Conservation (phyloP, 352 stramenopile species). For the Phytophthora capsici region DNA sequence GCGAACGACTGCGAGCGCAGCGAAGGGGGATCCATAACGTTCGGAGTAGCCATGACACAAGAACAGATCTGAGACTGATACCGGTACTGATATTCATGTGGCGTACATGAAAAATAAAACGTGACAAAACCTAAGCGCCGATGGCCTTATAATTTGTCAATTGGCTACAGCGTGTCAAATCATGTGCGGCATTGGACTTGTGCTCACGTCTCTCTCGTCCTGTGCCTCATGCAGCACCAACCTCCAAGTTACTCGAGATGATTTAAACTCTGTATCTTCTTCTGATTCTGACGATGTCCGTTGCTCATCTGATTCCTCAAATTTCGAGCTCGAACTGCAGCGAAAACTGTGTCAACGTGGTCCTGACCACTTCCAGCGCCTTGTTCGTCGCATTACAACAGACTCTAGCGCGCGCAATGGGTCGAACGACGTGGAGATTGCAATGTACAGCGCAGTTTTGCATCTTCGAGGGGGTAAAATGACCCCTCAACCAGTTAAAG, state of each 20-base stretch:
- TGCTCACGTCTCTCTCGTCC: constrained; percentile 10
- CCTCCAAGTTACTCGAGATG: neutral
- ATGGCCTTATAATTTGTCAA: neutral
- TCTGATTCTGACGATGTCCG: neutral
- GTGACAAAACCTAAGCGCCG: neutral
- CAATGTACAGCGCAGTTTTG: constrained; percentile 87
- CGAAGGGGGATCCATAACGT: constrained; percentile 1
- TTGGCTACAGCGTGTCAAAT: neutral
- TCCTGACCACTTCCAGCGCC: constrained; percentile 30
- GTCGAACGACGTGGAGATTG: constrained; percentile 35
- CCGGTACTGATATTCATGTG: too few species aligned
- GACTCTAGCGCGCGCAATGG: neutral
- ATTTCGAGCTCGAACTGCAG: constrained; percentile 34
- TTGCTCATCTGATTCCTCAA: neutral
- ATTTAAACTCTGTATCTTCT: neutral
- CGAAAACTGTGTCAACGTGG: constrained; percentile 40
- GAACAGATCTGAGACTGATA: constrained; percentile 1
- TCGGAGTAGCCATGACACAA: constrained; percentile 3
- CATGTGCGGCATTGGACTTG: constrained; percentile 44
- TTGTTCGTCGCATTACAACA: constrained; percentile 18
- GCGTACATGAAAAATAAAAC: too few species aligned
- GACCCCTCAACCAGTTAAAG: constrained; percentile 82
- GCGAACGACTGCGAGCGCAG: constrained; percentile 77
- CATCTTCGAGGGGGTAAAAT: constrained; percentile 85
- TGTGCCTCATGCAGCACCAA: neutral